These are phyloP conservation scores for Aspergillus mulundensis DNA, from an alignment of 495 filamentous ascomycete species.

Conservation along the genomic window DNA sequence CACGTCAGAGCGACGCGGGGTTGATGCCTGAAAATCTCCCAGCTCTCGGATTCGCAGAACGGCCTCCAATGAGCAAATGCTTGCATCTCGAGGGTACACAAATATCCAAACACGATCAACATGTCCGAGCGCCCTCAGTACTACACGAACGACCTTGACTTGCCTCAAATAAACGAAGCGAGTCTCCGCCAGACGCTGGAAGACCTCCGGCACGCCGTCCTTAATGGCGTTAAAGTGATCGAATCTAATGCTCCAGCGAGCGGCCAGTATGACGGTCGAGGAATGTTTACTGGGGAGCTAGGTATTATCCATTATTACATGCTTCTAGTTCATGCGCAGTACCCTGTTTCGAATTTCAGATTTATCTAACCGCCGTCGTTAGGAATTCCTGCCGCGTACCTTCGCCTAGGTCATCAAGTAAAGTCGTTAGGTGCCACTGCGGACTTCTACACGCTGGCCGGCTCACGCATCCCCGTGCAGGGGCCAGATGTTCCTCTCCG, in stretches of 20 bases:
- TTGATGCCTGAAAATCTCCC: background rate
- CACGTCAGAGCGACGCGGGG: background rate
- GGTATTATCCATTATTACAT: background rate
- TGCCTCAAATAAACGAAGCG: background rate
- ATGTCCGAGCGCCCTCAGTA: constrained; percentile 4
- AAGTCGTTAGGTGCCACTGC: background rate
- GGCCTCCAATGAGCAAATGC: background rate
- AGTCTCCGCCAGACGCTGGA: background rate
- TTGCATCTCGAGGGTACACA: background rate
- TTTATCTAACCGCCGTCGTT: background rate
- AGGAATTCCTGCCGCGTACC: constrained; percentile 7
- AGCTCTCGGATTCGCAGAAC: background rate
- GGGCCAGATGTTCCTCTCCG: constrained; percentile 10
- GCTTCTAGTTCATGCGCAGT: background rate
- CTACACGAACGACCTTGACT: background rate
- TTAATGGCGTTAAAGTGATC: constrained; percentile 1
- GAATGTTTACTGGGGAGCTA: constrained; percentile 5
- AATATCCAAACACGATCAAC: background rate
- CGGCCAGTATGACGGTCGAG: background rate
- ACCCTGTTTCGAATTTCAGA: background rate
- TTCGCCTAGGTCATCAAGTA: constrained; percentile 5
- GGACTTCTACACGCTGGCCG: background rate
- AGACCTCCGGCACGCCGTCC: background rate
- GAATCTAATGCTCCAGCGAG: background rate
- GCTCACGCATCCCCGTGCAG: constrained; percentile 4